A percentile compares a stretch with the other conserved stretches of the same genome.
phyloP scores from a whole-genome alignment of 805 yeast species.

The Ogataea nakhonphanomensis region DNA sequence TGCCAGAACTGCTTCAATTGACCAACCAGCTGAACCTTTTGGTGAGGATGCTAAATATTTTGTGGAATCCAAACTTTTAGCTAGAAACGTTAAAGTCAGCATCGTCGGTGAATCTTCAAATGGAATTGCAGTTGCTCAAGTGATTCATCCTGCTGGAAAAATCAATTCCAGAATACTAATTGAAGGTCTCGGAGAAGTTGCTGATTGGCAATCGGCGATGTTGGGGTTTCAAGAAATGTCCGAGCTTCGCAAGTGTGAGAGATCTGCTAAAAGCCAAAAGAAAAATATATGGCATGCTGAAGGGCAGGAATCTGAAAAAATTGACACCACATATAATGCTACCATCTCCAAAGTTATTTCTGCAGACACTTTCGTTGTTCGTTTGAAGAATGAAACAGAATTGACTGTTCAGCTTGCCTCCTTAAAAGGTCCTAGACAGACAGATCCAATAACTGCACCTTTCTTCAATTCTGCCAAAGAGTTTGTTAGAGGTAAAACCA shows the following conservation, averaged over 20 bases:
- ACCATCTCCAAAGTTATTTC: constrained; percentile 58
- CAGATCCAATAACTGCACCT: constrained; percentile 53
- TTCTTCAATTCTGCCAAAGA: constrained; percentile 69
- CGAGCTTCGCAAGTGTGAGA: constrained; percentile 60
- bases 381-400: constrained; percentile 49
- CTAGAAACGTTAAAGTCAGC: constrained; percentile 53
- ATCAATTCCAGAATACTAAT: constrained; percentile 65
- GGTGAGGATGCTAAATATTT: constrained; percentile 65
- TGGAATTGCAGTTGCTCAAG: constrained; percentile 57
- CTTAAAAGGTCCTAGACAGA: constrained; percentile 66
- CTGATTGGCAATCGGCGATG: constrained; percentile 74
- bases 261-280: constrained; percentile 51
- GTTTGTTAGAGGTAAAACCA: constrained; percentile 60
- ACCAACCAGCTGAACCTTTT: constrained; percentile 47
- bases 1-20: constrained; percentile 60
- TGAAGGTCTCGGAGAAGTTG: constrained; percentile 69
- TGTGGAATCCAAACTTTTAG: constrained; percentile 61
- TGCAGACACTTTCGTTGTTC: constrained; percentile 62
- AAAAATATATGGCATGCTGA: constrained; percentile 52
- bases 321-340: constrained; percentile 53
- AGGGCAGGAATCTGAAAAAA: constrained; percentile 29
- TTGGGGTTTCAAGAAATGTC: constrained; percentile 67
- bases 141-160: constrained; percentile 74
- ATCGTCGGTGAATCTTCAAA: constrained; percentile 58
- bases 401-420: constrained; percentile 73